Base-by-base conservation (phyloP, 1,139 yeast species). In the Debaryomyces sp. region DNA sequence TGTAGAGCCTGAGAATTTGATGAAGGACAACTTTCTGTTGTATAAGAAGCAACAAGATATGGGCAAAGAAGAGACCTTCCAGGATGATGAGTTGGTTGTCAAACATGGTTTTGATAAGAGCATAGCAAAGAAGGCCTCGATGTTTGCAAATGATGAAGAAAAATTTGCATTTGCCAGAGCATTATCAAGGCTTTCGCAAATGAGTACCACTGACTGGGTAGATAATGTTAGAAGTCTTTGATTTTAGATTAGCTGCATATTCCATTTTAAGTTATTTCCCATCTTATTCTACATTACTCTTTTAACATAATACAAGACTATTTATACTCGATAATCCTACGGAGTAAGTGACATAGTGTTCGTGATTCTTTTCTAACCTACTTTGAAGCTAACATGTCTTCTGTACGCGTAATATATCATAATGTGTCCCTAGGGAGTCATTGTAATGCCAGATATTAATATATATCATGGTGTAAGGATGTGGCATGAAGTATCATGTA, bases 111-210 rank as follows among this genome's bases (percentile, higher is more conserved):
- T 87, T 54, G 89, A 87, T 55, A 81, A 84, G 53, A 84, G 83
- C 54, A 75, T 87, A 47, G 89, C 94, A n/a, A 80, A 85, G 56
- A 83, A 85, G 63, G 88, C 95, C 1, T 74, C 87, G 32, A 83
- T 90, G 83, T 92, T 94, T 70, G 88, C 77, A 43, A 78, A 87
- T 41, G 98, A 91, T 64, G 99, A 94, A 67, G 99, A 94, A 68
- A 81, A 87, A 66, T 94, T 94, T 73, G 99, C 99, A 13, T 94
- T 92, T 75, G 96, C 97, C 1, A 79, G 99, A 62, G 97, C 98
- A 0, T 75, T 94, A 54, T 86, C 95, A 57, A 81, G 99, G 64
- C 75, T 94, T 56, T 80, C 94, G 45, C 98, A 94, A 60, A 94
- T 94, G 97, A 87, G 96, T 57, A 87, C 96, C 5, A 85, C 85